Evolutionary conservation across 129 eudicot genomes (phyloP), one percentile per base, ranked within the genome.

Genomic region (Rutidosis leptorrhynchoides): DNA sequence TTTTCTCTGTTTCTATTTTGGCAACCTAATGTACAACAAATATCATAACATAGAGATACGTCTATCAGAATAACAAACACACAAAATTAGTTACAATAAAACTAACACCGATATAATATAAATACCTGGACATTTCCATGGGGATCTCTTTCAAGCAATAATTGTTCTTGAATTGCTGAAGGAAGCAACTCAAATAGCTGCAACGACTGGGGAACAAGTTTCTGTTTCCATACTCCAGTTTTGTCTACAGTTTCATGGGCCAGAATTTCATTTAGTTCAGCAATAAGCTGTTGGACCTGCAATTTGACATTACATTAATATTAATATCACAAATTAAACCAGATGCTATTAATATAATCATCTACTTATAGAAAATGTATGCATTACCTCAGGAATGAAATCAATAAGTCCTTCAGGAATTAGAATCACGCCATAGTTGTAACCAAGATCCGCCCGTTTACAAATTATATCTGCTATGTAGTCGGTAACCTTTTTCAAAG

Each of bases 101-200:
- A 48, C 11, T 6, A 19, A 3, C 10, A 2, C 4, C n/a, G 14
- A 65, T 64, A n/a, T n/a, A 37, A 62, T 68, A 40, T 62, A 62
- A 67, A 25, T 58, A 89, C 99, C 93, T 94, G 99, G 57, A 94
- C 99, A 73, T 94, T 94, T 72, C 99, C 99, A 69, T 89, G 99
- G 25, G 99, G 99, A 77, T 94, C 99, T 78, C 97, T 84, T 88
- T 94, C 99, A 66, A 94, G 99, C 90, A 89, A 77, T 80, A 94
- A 69, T 62, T 94, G 99, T 17, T 94, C 97, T 78, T 94, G 96
- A 70, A 94, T 94, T 71, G 99, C 99, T 72, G 88, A 75, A 67
- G 99, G 99, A 58, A 94, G 82, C 57, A 94, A 46, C 49, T 94
- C 95, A 82, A 94, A 94, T 26, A 94, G 93, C 79, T 86, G 76